Conservation (phyloP, 257 asterid genomes). For the Solanum ahanhuiri region DNA sequence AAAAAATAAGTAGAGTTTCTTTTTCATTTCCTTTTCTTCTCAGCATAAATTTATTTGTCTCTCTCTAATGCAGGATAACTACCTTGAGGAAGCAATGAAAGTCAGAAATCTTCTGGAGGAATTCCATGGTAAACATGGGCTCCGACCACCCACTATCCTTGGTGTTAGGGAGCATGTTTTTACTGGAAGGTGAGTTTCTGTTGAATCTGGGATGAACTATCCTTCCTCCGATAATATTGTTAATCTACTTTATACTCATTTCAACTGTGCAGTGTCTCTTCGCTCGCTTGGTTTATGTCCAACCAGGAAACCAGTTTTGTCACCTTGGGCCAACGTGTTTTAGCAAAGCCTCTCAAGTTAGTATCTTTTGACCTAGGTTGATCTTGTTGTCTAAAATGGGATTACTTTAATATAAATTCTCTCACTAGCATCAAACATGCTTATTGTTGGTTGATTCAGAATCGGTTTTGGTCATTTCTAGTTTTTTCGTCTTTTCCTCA, state of each 20-base stretch:
- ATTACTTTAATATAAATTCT: not conserved
- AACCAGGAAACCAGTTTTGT: constrained; percentile 99
- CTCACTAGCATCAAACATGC: not conserved
- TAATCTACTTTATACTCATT: not conserved
- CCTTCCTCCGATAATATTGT: not conserved
- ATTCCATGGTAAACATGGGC: constrained; percentile 84
- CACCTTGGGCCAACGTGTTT: constrained; percentile 94
- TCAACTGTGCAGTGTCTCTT: constrained; percentile 76
- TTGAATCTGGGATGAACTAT: not conserved
- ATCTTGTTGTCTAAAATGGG: not conserved
- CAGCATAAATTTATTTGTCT: not conserved
- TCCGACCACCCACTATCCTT: constrained; percentile 93
- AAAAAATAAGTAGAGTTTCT: not conserved
- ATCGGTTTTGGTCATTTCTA: not conserved
- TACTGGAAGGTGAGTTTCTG: constrained; percentile 74
- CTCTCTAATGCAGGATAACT: constrained; percentile 63
- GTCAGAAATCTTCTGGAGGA: constrained; percentile 95
- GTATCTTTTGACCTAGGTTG: constrained; percentile 11
- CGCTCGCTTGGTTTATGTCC: constrained; percentile 98
- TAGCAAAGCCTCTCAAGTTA: constrained; percentile 94
- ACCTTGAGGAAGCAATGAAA: constrained; percentile 99
- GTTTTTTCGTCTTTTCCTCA: not conserved
- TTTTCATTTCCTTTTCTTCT: not conserved
- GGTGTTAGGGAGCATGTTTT: constrained; percentile 97
- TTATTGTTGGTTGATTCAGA: not conserved